Percentiles rank a stretch among this genome's conserved stretches.
Evolutionary conservation across 495 filamentous ascomycete species (phyloP).

Genomic region (Aspergillus ostianus): DNA sequence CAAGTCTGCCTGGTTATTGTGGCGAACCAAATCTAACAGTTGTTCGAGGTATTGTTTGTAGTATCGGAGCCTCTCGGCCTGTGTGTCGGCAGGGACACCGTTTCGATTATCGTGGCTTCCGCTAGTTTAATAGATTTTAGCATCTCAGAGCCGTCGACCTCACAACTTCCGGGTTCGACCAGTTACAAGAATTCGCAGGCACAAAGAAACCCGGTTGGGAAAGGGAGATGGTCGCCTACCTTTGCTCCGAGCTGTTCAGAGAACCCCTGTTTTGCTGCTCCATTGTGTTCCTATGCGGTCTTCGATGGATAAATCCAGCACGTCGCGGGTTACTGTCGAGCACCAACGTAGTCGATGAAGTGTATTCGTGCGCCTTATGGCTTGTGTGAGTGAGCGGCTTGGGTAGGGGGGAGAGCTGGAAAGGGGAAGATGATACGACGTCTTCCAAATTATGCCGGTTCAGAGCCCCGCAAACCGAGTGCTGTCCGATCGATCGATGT

Average conservation of each 20-base stretch:
- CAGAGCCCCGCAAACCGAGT: background rate
- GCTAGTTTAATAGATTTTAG: constrained; percentile 12
- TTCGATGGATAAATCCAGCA: too few species aligned
- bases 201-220: background rate
- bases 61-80: constrained; percentile 20
- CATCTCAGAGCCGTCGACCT: background rate
- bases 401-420: background rate
- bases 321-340: background rate
- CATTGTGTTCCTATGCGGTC: background rate
- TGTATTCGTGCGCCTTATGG: background rate
- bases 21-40: constrained; percentile 28
- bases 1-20: constrained; percentile 26
- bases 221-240: background rate
- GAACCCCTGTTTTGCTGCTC: background rate
- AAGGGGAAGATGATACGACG: background rate
- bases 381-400: background rate
- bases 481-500: background rate
- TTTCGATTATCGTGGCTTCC: constrained; percentile 4
- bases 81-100: background rate
- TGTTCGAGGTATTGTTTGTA: constrained; percentile 31
- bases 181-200: background rate
- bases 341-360: background rate
- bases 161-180: background rate
- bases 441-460: background rate
- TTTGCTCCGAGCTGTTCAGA: background rate